These are phyloP conservation scores for Syncephalastrum monosporum DNA, from an alignment of 371 early-diverging fungal genomes.

Conservation along the genomic window DNA sequence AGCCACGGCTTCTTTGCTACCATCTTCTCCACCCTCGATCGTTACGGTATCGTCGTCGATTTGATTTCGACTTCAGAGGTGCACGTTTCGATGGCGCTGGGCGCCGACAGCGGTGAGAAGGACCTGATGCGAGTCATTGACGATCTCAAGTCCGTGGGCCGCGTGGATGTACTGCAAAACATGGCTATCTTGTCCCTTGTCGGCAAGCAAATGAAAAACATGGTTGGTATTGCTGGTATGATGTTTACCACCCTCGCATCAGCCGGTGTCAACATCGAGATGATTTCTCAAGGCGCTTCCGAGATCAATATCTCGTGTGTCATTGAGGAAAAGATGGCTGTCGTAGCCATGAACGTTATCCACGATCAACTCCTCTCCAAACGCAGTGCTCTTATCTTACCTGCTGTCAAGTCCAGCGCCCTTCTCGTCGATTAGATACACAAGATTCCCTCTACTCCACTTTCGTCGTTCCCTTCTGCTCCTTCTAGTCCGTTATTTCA, in stretches of 20 bases:
- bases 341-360: constrained; percentile 81
- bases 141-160: constrained; percentile 33
- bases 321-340: constrained; percentile 71
- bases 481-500: too few relatives aligned
- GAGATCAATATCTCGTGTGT: constrained; percentile 99
- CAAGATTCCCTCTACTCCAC: background rate
- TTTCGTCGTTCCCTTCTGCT: background rate
- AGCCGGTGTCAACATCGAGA: constrained; percentile 93
- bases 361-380: constrained; percentile 70
- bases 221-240: constrained; percentile 92
- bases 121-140: constrained; percentile 68
- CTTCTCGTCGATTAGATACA: constrained; percentile 11
- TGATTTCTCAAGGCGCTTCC: constrained; percentile 97
- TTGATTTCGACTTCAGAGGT: constrained; percentile 96
- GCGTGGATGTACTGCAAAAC: constrained; percentile 72
- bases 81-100: constrained; percentile 94
- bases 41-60: constrained; percentile 89
- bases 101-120: constrained; percentile 59
- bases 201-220: constrained; percentile 94
- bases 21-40: constrained; percentile 89
- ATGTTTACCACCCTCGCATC: constrained; percentile 93
- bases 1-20: constrained; percentile 95
- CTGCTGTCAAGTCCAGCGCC: constrained; percentile 13
- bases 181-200: constrained; percentile 96
- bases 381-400: constrained; percentile 9